A percentile compares a stretch with the other conserved stretches of the same genome.
These are phyloP conservation scores for Umbilicus rupestris DNA, from an alignment of 164 flowering plant species.

Conservation along the genomic window DNA sequence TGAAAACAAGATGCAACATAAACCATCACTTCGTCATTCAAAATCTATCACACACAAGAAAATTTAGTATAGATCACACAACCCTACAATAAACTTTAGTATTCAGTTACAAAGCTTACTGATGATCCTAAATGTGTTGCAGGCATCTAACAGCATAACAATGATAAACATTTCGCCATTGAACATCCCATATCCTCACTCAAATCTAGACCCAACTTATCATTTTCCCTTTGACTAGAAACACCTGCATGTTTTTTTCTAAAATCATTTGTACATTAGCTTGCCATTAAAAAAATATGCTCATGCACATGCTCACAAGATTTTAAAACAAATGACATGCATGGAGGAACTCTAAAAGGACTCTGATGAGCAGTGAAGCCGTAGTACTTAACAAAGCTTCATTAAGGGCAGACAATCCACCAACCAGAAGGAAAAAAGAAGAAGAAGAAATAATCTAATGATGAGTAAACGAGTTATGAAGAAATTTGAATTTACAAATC, in stretches of 20 bases:
- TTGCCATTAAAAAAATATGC: neutral
- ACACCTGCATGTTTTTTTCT: neutral
- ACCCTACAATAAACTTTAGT: neutral
- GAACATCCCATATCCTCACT: too few species aligned
- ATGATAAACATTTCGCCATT: too few species aligned
- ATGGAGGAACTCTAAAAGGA: neutral
- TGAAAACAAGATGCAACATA: conserved; percentile 11
- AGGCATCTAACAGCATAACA: neutral
- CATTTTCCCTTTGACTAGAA: neutral
- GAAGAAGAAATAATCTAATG: neutral
- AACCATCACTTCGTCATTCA: neutral
- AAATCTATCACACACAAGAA: neutral
- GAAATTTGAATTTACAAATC: neutral
- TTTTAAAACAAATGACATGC: neutral
- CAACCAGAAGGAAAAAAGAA: neutral
- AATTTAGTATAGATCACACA: neutral
- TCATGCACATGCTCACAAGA: neutral
- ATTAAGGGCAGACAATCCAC: neutral
- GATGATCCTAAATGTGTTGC: neutral
- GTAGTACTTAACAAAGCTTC: neutral
- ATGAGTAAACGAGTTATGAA: neutral
- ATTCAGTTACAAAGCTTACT: neutral
- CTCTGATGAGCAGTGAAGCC: neutral
- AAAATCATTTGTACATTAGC: neutral
- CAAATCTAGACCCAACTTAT: too few species aligned